phyloP scores from a whole-genome alignment of 306 rosid genomes.

The Pueraria montana region DNA sequence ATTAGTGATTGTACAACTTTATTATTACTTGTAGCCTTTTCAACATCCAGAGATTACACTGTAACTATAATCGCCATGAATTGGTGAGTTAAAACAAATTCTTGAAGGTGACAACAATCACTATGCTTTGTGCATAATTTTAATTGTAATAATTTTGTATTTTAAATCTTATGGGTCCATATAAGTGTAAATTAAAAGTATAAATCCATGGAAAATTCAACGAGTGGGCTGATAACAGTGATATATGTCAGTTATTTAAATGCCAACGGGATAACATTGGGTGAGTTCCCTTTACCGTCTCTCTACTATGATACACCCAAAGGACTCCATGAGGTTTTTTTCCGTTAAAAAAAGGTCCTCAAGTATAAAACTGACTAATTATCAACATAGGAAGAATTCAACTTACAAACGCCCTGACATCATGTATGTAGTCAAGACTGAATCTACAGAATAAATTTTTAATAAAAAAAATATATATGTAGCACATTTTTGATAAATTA shows the following conservation, averaged over 20 bases:
- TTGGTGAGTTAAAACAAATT: neutral
- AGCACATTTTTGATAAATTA: slow-evolving; percentile 37
- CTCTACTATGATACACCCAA: neutral
- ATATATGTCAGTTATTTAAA: neutral
- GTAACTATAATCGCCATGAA: neutral
- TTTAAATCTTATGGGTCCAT: neutral
- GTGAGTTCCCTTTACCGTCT: neutral
- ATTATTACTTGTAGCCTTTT: neutral
- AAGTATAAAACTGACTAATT: neutral
- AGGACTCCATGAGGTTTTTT: neutral
- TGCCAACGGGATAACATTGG: neutral
- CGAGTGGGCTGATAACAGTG: neutral
- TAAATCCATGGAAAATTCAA: neutral
- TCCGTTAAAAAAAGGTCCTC: neutral
- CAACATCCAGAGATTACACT: neutral
- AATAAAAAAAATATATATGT: slow-evolving; percentile 32
- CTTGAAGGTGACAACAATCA: neutral
- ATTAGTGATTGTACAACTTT: neutral
- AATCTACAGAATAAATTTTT: slow-evolving; percentile 39
- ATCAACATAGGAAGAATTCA: slow-evolving; percentile 36
- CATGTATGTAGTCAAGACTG: slow-evolving; percentile 32
- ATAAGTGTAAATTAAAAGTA: too few relatives aligned
- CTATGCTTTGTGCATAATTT: neutral
- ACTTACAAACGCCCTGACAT: slow-evolving; percentile 21
- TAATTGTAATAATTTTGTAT: neutral